Evolutionary conservation across 2,329 filamentous ascomycete species (phyloP).

Genomic region (Calonectria pauciramosa): DNA sequence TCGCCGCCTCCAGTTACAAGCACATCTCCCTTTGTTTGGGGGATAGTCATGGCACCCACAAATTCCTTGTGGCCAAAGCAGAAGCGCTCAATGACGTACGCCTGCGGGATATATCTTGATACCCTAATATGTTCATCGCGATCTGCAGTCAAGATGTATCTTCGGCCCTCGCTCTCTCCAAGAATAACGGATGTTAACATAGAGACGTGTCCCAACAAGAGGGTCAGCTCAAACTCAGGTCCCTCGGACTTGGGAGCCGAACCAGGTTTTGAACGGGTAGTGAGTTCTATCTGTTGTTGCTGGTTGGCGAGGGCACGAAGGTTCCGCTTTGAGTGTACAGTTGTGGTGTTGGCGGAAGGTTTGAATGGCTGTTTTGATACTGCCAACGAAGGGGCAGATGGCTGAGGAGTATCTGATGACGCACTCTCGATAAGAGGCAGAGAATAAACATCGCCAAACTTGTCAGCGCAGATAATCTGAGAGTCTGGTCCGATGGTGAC

Average conservation of each 20-base stretch:
- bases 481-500: slow-evolving; percentile 78
- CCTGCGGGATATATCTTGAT: slow-evolving; percentile 83
- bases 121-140: slow-evolving; percentile 85
- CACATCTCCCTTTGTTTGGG: slow-evolving; percentile 66
- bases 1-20: slow-evolving; percentile 93
- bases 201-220: slow-evolving; percentile 93
- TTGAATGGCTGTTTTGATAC: slow-evolving; percentile 52
- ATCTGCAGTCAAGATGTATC: slow-evolving; percentile 69
- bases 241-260: slow-evolving; percentile 50
- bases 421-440: slow-evolving; percentile 68
- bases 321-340: slow-evolving; percentile 76
- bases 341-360: slow-evolving; percentile 69
- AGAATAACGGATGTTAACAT: slow-evolving; percentile 85
- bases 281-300: slow-evolving; percentile 59
- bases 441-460: slow-evolving; percentile 96
- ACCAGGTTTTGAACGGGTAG: slow-evolving; percentile 41
- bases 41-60: slow-evolving; percentile 81
- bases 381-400: slow-evolving; percentile 31
- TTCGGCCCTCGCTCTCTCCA: slow-evolving; percentile 57
- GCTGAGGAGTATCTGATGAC: slow-evolving; percentile 26
- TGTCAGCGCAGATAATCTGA: slow-evolving; percentile 88
- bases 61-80: slow-evolving; percentile 92
- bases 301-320: slow-evolving; percentile 72
- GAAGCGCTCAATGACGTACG: slow-evolving; percentile 89
- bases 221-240: slow-evolving; percentile 77